Conservation (phyloP, 176 grass and related monocot species). For the maize (Zea mays) region Zm-B73-REFERENCE-NAM-5.0 NC_050101.1:11009001-11009500, state of each 20-base stretch:
- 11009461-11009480: constrained; percentile 37
- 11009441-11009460: constrained; percentile 45
- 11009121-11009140: not conserved
- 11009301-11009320: constrained; percentile 8
- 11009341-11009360: constrained; percentile 41
- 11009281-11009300: constrained; percentile 2
- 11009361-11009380: constrained; percentile 44
- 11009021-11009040: not conserved
- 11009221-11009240: constrained; percentile 2
- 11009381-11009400: constrained; percentile 15
- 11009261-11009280: not conserved
- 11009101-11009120: not conserved
- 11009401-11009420: constrained; percentile 28
- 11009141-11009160: constrained; percentile 19
- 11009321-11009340: constrained; percentile 61
- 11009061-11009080: not conserved
- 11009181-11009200: not conserved
- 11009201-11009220: not conserved
- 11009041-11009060: not conserved
- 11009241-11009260: not conserved
- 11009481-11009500: not conserved
- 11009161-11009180: not conserved
- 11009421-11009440: constrained; percentile 56
- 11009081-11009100: not conserved
- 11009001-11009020: not conserved